Evolutionary conservation across 169 alveolate species (phyloP).

Genomic region (Cryptosporidium ubiquitum): DNA sequence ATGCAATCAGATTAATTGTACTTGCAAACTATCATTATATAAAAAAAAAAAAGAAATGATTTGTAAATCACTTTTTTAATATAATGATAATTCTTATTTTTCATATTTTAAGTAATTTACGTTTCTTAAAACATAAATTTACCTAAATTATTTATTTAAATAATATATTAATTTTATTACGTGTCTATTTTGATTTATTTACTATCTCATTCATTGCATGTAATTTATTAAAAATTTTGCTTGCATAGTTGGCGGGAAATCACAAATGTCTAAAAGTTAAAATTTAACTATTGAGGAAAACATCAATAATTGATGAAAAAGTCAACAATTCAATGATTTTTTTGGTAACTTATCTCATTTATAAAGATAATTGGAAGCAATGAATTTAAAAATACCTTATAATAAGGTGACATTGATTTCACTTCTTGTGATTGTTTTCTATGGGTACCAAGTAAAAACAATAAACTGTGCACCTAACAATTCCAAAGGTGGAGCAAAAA

Average conservation of each 20-base stretch:
- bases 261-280: conserved; percentile 1
- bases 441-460: background rate
- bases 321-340: background rate
- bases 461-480: background rate
- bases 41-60: too few species aligned
- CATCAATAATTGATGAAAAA: background rate
- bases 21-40: too few species aligned
- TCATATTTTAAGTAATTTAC: background rate
- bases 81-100: too few species aligned
- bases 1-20: too few species aligned
- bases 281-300: background rate
- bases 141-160: too few species aligned
- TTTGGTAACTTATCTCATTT: background rate
- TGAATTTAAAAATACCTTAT: background rate
- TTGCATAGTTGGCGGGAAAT: conserved; percentile 27
- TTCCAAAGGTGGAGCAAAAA: background rate
- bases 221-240: background rate
- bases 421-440: background rate
- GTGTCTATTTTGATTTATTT: conserved; percentile 5
- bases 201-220: background rate
- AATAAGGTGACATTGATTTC: background rate
- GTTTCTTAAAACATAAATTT: background rate
- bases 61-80: too few species aligned
- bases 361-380: background rate
- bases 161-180: background rate